Conservation (phyloP, 1,284 basidiomycete genomes). For the Phellinidium pouzarii region DNA sequence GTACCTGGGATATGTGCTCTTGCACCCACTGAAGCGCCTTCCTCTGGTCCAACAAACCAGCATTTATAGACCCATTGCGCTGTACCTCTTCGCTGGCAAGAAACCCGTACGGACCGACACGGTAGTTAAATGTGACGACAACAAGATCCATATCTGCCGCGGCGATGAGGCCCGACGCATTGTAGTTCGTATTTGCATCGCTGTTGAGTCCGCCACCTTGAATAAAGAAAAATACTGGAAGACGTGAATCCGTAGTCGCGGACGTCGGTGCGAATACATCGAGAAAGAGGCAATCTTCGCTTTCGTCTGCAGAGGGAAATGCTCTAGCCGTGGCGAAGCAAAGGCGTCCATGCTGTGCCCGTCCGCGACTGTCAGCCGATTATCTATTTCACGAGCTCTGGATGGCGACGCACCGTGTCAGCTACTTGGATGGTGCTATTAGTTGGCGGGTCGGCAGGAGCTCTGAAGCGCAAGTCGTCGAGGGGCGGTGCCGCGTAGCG, state of each 20-base stretch:
- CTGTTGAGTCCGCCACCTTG: conserved; percentile 47
- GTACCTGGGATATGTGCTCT: conserved; percentile 41
- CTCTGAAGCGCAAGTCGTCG: conserved; percentile 25
- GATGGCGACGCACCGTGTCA: conserved; percentile 11
- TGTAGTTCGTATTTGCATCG: conserved; percentile 14
- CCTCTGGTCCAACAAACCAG: conserved; percentile 43
- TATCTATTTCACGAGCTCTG: too few species aligned
- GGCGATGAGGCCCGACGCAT: conserved; percentile 25
- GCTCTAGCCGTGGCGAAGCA: conserved; percentile 10
- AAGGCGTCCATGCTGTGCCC: conserved; percentile 15
- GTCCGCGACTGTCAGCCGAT: too few species aligned
- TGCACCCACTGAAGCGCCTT: conserved; percentile 54
- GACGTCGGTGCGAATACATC: conserved; percentile 31
- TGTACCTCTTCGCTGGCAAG: conserved; percentile 37
- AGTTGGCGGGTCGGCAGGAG: conserved; percentile 21
- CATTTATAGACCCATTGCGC: conserved; percentile 33
- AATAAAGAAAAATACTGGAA: conserved; percentile 61
- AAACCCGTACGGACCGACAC: conserved; percentile 40
- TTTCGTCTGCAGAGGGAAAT: conserved; percentile 3
- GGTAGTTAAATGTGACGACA: conserved; percentile 39
- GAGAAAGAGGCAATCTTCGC: conserved; percentile 33
- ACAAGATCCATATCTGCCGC: conserved; percentile 44
- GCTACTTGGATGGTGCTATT: conserved; percentile 21
- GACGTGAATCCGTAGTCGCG: conserved; percentile 25
- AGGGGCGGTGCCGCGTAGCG: conserved; percentile 27